phyloP scores from a whole-genome alignment of 2,329 filamentous ascomycete genomes.

The Hymenoscyphus occultus region DNA sequence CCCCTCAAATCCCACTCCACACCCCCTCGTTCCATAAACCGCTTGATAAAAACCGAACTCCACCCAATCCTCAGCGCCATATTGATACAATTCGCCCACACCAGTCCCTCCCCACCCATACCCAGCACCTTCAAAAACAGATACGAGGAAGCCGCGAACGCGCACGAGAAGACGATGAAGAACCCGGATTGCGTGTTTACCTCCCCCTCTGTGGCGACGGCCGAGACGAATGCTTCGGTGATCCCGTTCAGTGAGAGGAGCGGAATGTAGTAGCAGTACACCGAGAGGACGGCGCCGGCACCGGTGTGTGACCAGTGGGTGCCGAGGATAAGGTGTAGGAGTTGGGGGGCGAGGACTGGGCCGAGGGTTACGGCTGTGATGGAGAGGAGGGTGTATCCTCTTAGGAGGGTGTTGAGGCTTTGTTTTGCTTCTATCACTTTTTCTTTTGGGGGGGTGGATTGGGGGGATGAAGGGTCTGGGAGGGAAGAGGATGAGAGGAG shows the following conservation, averaged over 20 bases:
- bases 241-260: constrained; percentile 90
- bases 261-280: constrained; percentile 91
- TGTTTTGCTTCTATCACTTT: constrained; percentile 43
- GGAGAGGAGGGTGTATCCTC: constrained; percentile 71
- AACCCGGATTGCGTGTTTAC: constrained; percentile 74
- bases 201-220: constrained; percentile 72
- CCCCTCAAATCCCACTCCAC: constrained; percentile 41
- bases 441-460: constrained; percentile 26
- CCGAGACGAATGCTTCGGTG: constrained; percentile 87
- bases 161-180: constrained; percentile 79
- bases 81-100: constrained; percentile 84
- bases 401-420: constrained; percentile 62
- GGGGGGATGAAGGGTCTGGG: constrained; percentile 33
- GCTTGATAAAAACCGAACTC: constrained; percentile 69
- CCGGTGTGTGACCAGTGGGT: constrained; percentile 70
- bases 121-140: constrained; percentile 66
- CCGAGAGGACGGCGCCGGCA: constrained; percentile 69
- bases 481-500: constrained; percentile 50
- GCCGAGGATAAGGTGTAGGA: constrained; percentile 75
- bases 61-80: constrained; percentile 83
- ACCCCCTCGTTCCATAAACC: constrained; percentile 55
- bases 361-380: constrained; percentile 67
- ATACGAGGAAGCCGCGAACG: constrained; percentile 73
- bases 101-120: constrained; percentile 75
- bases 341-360: constrained; percentile 69